Percentiles rank a stretch among this genome's conserved stretches.
Conservation (phyloP, 2,329 filamentous ascomycete species). For the Dothidotthia symphoricarpi region DNA sequence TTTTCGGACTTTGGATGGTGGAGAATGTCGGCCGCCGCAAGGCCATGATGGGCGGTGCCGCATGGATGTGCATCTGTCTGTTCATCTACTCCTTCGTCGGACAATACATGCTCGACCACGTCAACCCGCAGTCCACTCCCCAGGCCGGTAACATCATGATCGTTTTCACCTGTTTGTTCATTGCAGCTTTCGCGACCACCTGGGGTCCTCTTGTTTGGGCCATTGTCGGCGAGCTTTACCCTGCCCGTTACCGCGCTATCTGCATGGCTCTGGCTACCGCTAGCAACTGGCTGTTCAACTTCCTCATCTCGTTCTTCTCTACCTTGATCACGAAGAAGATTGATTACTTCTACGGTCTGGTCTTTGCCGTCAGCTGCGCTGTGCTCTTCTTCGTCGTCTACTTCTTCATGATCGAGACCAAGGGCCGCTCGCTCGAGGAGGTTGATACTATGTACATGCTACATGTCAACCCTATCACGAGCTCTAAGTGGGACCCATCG, state of each 20-base stretch:
- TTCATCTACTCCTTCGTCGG: slow-evolving; percentile 53
- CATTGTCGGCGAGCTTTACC: slow-evolving; percentile 65
- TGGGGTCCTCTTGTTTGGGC: slow-evolving; percentile 74
- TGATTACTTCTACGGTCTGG: slow-evolving; percentile 70
- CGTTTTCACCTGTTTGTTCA: slow-evolving; percentile 67
- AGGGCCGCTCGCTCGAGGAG: slow-evolving; percentile 72
- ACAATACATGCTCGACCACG: slow-evolving; percentile 43
- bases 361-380: slow-evolving; percentile 71
- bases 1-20: slow-evolving; percentile 48
- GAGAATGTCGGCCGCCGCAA: slow-evolving; percentile 49
- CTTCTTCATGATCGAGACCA: slow-evolving; percentile 75
- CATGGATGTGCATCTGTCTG: slow-evolving; percentile 58
- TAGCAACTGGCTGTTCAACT: slow-evolving; percentile 49
- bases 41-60: slow-evolving; percentile 47
- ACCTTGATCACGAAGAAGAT: slow-evolving; percentile 72
- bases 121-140: slow-evolving; percentile 36
- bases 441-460: slow-evolving; percentile 72
- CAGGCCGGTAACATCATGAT: slow-evolving; percentile 61
- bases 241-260: slow-evolving; percentile 53
- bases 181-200: slow-evolving; percentile 64
- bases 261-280: slow-evolving; percentile 48
- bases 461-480: slow-evolving; percentile 63
- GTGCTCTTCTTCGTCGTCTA: slow-evolving; percentile 65
- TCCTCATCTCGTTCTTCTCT: slow-evolving; percentile 66
- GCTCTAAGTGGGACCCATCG: slow-evolving; percentile 50